Percentiles rank a stretch among this genome's conserved stretches.
Conservation (phyloP, 1,284 basidiomycete species). For the Ganoderma resinaceum region DNA sequence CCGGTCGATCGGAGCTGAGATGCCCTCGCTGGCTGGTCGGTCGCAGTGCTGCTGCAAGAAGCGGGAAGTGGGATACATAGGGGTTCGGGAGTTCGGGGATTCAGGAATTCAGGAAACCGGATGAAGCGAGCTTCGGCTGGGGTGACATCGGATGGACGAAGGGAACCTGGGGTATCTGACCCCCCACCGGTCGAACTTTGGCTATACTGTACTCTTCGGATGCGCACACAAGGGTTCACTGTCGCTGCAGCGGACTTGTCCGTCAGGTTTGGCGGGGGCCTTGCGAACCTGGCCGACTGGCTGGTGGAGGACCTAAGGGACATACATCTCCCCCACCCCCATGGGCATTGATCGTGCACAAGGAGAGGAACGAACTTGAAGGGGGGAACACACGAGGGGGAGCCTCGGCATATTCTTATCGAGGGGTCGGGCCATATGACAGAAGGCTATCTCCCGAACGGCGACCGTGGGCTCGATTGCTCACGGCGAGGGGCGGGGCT, state of each 20-base stretch:
- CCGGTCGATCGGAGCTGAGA: background rate
- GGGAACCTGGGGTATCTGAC: background rate
- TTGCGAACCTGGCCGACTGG: background rate
- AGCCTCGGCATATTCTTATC: slow-evolving; percentile 2
- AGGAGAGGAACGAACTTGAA: background rate
- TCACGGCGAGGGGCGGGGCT: background rate
- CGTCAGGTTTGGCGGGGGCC: background rate
- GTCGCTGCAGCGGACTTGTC: too few relatives aligned
- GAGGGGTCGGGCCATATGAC: background rate
- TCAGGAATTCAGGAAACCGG: background rate
- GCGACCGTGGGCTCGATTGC: background rate
- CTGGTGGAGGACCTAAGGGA: background rate
- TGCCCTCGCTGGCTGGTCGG: background rate
- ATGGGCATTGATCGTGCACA: background rate
- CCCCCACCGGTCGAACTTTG: background rate
- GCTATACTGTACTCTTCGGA: background rate
- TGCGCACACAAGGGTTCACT: background rate
- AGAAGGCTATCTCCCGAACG: slow-evolving; percentile 4
- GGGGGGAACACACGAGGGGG: background rate
- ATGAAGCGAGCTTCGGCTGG: background rate
- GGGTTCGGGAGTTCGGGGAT: background rate
- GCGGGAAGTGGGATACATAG: background rate
- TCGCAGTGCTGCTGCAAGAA: background rate
- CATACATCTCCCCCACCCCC: background rate
- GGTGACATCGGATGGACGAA: background rate